Evolutionary conservation across 2,329 filamentous ascomycete genomes (phyloP).

Genomic region (Lasiodiplodia citricola): DNA sequence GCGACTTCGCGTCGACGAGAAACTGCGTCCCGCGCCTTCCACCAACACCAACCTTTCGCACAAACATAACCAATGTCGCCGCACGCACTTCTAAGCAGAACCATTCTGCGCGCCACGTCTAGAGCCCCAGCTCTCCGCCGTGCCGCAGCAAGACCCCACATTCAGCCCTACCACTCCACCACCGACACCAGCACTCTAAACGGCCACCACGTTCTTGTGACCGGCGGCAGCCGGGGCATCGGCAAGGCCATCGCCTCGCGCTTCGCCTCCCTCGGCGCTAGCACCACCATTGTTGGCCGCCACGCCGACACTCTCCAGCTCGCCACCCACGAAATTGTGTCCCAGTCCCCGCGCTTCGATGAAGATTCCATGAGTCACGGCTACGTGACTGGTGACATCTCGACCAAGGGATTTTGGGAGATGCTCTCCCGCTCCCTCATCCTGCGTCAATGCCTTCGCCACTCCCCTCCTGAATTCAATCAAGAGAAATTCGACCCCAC

Average conservation of each 20-base stretch:
- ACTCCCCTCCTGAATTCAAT: not conserved
- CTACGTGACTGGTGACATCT: conserved; percentile 38
- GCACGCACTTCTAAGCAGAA: not conserved
- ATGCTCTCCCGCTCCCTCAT: not conserved
- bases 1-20: conserved; percentile 17
- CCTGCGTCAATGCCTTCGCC: not conserved
- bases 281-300: conserved; percentile 42
- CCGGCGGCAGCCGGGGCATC: conserved; percentile 46
- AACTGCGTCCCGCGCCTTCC: not conserved
- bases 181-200: not conserved
- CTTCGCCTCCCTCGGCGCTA: conserved; percentile 37
- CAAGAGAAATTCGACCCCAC: conserved; percentile 12
- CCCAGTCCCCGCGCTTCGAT: not conserved
- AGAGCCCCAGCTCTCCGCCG: not conserved
- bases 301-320: conserved; percentile 31
- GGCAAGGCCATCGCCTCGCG: conserved; percentile 44
- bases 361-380: conserved; percentile 5
- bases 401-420: conserved; percentile 36
- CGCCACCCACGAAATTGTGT: not conserved
- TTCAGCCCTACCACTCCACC: not conserved
- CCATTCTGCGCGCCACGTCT: conserved; percentile 3
- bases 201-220: conserved; percentile 41
- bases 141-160: not conserved
- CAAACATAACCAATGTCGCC: not conserved
- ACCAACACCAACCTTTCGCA: not conserved